Conservation (phyloP, 1,284 basidiomycete species). For the Wolfiporia cocos region DNA sequence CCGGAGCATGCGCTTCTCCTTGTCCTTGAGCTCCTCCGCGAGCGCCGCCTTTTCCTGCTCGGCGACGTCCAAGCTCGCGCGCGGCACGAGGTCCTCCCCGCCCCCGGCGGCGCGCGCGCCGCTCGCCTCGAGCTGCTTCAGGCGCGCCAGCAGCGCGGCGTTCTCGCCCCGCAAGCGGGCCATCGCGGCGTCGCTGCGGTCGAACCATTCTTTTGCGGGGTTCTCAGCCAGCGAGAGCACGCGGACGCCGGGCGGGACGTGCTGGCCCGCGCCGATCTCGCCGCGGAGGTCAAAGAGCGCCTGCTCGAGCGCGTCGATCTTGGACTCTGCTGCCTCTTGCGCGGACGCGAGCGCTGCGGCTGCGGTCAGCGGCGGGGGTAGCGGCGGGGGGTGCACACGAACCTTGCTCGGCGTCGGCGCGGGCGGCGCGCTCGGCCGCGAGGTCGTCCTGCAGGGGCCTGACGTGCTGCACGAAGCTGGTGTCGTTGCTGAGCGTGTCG, state of each 20-base stretch:
- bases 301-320: slow-evolving; percentile 62
- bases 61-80: slow-evolving; percentile 65
- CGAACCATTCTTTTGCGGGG: slow-evolving; percentile 69
- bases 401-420: slow-evolving; percentile 41
- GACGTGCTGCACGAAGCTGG: too few species aligned
- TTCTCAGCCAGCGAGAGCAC: slow-evolving; percentile 70
- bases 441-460: slow-evolving; percentile 37
- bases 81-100: slow-evolving; percentile 45
- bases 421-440: slow-evolving; percentile 33
- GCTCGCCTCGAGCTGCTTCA: slow-evolving; percentile 48
- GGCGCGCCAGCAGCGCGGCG: slow-evolving; percentile 52
- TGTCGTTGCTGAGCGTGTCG: slow-evolving; percentile 20
- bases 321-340: slow-evolving; percentile 37
- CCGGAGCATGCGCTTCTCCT: slow-evolving; percentile 70
- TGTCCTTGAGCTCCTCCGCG: slow-evolving; percentile 54
- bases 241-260: slow-evolving; percentile 66
- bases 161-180: slow-evolving; percentile 74
- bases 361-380: too few species aligned
- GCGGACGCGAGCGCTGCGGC: too few species aligned
- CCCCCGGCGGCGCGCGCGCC: slow-evolving; percentile 19
- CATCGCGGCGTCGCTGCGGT: slow-evolving; percentile 60
- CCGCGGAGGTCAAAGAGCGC: slow-evolving; percentile 69
- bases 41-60: slow-evolving; percentile 57
- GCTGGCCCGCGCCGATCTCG: slow-evolving; percentile 72
- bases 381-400: too few species aligned